Conservation (phyloP, 2,329 filamentous ascomycete species). For the Diplodia seriata region DNA sequence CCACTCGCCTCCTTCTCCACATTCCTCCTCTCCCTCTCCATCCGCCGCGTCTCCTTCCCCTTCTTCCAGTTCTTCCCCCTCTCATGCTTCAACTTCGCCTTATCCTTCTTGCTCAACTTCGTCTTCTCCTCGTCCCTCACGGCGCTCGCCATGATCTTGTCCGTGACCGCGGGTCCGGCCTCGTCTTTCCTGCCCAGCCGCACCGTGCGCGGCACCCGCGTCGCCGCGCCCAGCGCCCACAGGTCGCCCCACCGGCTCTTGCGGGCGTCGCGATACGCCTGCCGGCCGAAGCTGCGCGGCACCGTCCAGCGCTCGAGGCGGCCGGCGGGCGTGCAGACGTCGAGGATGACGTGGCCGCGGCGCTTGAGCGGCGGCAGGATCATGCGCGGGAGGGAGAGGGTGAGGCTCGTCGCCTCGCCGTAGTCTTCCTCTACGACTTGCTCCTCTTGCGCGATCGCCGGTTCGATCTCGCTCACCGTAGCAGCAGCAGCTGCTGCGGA, state of each 20-base stretch:
- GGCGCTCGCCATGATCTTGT: slow-evolving; percentile 37
- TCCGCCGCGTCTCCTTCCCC: slow-evolving; percentile 44
- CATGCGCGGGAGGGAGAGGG: slow-evolving; percentile 77
- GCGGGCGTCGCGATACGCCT: slow-evolving; percentile 89
- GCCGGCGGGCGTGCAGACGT: slow-evolving; percentile 86
- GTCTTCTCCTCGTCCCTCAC: slow-evolving; percentile 38
- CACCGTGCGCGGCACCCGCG: slow-evolving; percentile 67
- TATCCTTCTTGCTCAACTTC: slow-evolving; percentile 44
- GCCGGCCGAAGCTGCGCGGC: slow-evolving; percentile 77
- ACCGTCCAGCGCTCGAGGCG: slow-evolving; percentile 94
- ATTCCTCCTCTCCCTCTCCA: slow-evolving; percentile 25
- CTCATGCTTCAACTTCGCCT: slow-evolving; percentile 49
- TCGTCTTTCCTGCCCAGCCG: slow-evolving; percentile 62
- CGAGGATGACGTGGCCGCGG: slow-evolving; percentile 84
- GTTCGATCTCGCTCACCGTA: neutral
- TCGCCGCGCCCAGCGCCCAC: slow-evolving; percentile 95
- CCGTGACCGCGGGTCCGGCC: slow-evolving; percentile 44
- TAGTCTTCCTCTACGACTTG: neutral
- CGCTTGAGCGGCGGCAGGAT: slow-evolving; percentile 86
- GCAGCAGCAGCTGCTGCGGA: neutral
- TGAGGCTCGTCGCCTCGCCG: slow-evolving; percentile 43
- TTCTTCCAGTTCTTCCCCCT: slow-evolving; percentile 49
- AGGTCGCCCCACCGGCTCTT: slow-evolving; percentile 92
- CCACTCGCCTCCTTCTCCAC: neutral
- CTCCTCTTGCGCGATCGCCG: neutral